These are phyloP conservation scores for Torulaspora quercuum DNA, from an alignment of 805 yeast genomes.

Conservation along the genomic window DNA sequence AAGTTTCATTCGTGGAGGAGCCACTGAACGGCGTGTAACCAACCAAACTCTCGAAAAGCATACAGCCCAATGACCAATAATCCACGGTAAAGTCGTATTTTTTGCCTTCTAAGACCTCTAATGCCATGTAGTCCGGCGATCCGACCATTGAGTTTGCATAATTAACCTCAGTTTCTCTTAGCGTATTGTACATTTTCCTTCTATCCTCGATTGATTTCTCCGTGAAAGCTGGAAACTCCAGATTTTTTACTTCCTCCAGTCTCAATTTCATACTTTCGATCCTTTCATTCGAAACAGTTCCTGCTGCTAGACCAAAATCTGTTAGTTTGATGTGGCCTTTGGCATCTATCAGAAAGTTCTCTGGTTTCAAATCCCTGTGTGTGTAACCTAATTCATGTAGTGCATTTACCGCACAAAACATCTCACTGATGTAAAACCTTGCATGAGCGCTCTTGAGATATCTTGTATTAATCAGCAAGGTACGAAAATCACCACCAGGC, in stretches of 20 bases:
- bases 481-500: slow-evolving; percentile 99
- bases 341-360: slow-evolving; percentile 83
- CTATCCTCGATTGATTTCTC: slow-evolving; percentile 81
- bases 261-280: slow-evolving; percentile 85
- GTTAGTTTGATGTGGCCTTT: slow-evolving; percentile 91
- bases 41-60: slow-evolving; percentile 90
- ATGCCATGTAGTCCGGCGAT: slow-evolving; percentile 98
- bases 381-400: slow-evolving; percentile 93
- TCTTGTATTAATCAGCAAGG: slow-evolving; percentile 88
- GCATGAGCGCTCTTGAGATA: slow-evolving; percentile 92
- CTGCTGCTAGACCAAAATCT: slow-evolving; percentile 97
- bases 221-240: slow-evolving; percentile 58
- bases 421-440: slow-evolving; percentile 89
- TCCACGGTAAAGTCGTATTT: slow-evolving; percentile 94
- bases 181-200: slow-evolving; percentile 76
- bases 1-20: slow-evolving; percentile 88
- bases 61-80: slow-evolving; percentile 98
- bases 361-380: slow-evolving; percentile 95
- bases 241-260: slow-evolving; percentile 67
- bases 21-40: slow-evolving; percentile 99
- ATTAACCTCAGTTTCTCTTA: slow-evolving; percentile 70
- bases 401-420: slow-evolving; percentile 93
- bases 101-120: slow-evolving; percentile 92
- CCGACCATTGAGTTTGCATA: slow-evolving; percentile 96
- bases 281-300: slow-evolving; percentile 86